Base-by-base conservation (phyloP, 768 basidiomycete species). In the Rhodotorula babjevae region DNA sequence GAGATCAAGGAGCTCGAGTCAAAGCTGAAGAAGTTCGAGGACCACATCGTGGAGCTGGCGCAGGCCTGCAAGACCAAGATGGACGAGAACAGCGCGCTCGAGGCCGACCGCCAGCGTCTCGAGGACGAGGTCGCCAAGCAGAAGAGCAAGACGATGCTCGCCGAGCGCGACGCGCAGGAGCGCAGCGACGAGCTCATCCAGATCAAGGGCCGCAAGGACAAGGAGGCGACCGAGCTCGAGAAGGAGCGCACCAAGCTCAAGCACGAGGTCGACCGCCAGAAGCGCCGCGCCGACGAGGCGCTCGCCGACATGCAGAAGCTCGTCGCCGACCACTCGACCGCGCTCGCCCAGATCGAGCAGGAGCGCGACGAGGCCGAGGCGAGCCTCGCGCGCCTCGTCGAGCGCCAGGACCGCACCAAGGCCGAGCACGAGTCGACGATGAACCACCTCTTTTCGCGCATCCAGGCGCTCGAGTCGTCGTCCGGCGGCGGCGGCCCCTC, bases 341-440 rank as follows among this genome's bases (percentile, higher is more conserved):
- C 44, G 59, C 21, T 60, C 14, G 59, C 40, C 10, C 25, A 60
- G 42, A 23, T 60, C 59, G 59, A 60, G 27, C 12, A n/a, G 40
- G 59, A 40, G 21, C 59, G 59, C 59, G 42, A 60, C 25, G 59
- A 60, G 42, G 59, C 59, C 40, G 59, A 60, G 42, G 27, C 36
- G 25, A 60, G 59, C 29, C 59, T 60, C 15, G 59, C 59, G 27
- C 59, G 59, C 27, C 36, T 60, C 59, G 59, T 44, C 59, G 59
- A 60, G 15, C 59, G 42, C 59, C 29, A 27, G 16, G 59, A 60
- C 59, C 36, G 25, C 25, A 31, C 36, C 42, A 60, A 60, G 59
- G 42, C 59, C 11, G 40, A 60, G 23, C 42, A 60, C 59, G 59
- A 42, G 42, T 27, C 59, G 40, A 60, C 42, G 40, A 44, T 31